These are phyloP conservation scores for Geotrichum reessii DNA, from an alignment of 1,139 yeast genomes.

Conservation along the genomic window DNA sequence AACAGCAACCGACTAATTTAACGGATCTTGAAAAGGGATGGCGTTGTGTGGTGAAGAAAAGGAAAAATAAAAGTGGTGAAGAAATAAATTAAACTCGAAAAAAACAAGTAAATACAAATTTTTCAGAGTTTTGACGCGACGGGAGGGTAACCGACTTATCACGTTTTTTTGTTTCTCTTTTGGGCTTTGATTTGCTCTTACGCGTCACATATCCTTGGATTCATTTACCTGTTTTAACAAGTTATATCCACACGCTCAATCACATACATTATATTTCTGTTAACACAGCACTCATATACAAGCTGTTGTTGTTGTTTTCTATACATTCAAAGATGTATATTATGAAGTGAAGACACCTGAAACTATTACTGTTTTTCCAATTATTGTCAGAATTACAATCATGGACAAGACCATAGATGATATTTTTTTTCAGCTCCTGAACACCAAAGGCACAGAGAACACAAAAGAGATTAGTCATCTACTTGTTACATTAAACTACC, in stretches of 20 bases:
- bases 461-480: conserved; percentile 14
- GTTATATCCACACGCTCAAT: not conserved
- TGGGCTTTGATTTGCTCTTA: not conserved
- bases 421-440: conserved; percentile 8
- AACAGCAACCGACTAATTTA: not conserved
- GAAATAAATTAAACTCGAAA: not conserved
- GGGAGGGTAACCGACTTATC: conserved; percentile 13
- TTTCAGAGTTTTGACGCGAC: conserved; percentile 9
- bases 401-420: conserved; percentile 14
- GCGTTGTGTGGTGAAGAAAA: not conserved
- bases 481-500: conserved; percentile 24
- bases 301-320: not conserved
- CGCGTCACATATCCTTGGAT: not conserved
- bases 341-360: not conserved
- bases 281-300: not conserved
- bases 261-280: not conserved
- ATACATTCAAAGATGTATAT: not conserved
- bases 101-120: conserved; percentile 3
- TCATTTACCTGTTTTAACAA: not conserved
- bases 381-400: not conserved
- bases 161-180: not conserved
- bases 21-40: not conserved
- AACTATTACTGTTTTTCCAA: not conserved
- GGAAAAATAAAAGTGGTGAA: not conserved
- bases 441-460: not conserved